These are phyloP conservation scores for Dioszegia hungarica DNA, from an alignment of 768 basidiomycete genomes.

Conservation along the genomic window DNA sequence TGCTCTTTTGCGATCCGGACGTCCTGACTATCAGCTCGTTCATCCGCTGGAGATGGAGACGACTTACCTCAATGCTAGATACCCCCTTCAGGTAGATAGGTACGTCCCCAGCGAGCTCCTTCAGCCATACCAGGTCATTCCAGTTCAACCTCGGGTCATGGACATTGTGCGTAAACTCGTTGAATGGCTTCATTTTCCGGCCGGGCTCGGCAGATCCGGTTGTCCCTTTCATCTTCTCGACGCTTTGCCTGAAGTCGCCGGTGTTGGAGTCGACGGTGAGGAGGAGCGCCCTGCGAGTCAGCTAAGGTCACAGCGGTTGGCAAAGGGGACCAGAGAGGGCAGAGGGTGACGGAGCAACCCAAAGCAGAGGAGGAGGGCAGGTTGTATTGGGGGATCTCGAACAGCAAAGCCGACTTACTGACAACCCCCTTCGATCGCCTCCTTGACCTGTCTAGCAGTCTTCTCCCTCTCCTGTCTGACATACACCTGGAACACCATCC, in stretches of 20 bases:
- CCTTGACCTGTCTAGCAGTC: conserved; percentile 64
- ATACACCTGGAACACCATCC: conserved; percentile 58
- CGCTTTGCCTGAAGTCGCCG: conserved; percentile 25
- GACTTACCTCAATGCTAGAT: conserved; percentile 51
- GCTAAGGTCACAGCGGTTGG: neutral
- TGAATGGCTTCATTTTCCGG: conserved; percentile 36
- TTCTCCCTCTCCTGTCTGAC: conserved; percentile 63
- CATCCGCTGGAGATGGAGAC: too few species aligned
- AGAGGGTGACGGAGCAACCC: neutral
- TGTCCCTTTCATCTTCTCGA: conserved; percentile 41
- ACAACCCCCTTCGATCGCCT: conserved; percentile 70
- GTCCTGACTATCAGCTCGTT: conserved; percentile 55
- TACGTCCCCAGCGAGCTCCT: conserved; percentile 48
- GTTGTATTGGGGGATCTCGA: too few species aligned
- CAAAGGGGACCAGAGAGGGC: neutral
- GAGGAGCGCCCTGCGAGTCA: conserved; percentile 64
- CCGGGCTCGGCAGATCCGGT: conserved; percentile 34
- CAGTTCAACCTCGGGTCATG: conserved; percentile 47
- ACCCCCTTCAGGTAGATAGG: conserved; percentile 55
- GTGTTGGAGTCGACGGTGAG: conserved; percentile 84
- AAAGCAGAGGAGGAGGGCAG: neutral
- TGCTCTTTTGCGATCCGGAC: conserved; percentile 78
- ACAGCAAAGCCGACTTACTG: too few species aligned
- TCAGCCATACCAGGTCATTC: conserved; percentile 44
- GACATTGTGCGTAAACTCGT: conserved; percentile 15